Percentiles rank a stretch among this genome's conserved stretches.
Evolutionary conservation across 2,329 filamentous ascomycete species (phyloP).

Genomic region (Colletotrichum lentis): DNA sequence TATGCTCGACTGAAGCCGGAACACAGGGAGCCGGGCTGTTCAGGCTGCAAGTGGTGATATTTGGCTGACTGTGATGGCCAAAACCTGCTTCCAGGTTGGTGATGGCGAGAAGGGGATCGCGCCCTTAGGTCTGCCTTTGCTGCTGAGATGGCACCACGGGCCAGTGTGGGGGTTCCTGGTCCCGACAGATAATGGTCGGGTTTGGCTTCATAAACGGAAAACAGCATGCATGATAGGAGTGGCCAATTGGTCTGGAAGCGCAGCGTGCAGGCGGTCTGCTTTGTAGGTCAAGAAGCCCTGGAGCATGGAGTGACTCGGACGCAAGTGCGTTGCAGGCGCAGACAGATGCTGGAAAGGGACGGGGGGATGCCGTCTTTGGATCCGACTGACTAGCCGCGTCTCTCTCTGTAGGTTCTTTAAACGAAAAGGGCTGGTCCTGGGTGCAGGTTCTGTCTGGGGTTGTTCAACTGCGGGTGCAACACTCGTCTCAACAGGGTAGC

Average conservation of each 20-base stretch:
- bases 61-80: slow-evolving; percentile 17
- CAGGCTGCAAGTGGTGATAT: slow-evolving; percentile 12
- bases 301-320: slow-evolving; percentile 45
- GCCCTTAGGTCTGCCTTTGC: slow-evolving; percentile 28
- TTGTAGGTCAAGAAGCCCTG: slow-evolving; percentile 47
- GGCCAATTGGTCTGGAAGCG: slow-evolving; percentile 50
- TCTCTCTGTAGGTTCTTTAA: slow-evolving; percentile 41
- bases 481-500: slow-evolving; percentile 20
- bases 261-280: slow-evolving; percentile 46
- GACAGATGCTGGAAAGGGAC: slow-evolving; percentile 42
- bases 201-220: slow-evolving; percentile 55
- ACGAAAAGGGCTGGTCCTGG: slow-evolving; percentile 31
- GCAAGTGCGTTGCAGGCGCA: slow-evolving; percentile 38
- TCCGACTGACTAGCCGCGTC: slow-evolving; percentile 14
- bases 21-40: slow-evolving; percentile 8
- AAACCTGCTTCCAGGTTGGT: slow-evolving; percentile 30
- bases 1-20: slow-evolving; percentile 11
- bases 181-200: slow-evolving; percentile 45
- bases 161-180: slow-evolving; percentile 45
- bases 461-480: slow-evolving; percentile 20
- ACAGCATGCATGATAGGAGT: slow-evolving; percentile 58
- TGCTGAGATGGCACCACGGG: slow-evolving; percentile 38
- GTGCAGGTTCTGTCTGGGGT: slow-evolving; percentile 22
- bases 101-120: slow-evolving; percentile 32
- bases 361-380: slow-evolving; percentile 39